A percentile compares a stretch with the other conserved stretches of the same genome.
Conservation (phyloP, 139 green algal genomes). For the Nannochloris sp. region DNA sequence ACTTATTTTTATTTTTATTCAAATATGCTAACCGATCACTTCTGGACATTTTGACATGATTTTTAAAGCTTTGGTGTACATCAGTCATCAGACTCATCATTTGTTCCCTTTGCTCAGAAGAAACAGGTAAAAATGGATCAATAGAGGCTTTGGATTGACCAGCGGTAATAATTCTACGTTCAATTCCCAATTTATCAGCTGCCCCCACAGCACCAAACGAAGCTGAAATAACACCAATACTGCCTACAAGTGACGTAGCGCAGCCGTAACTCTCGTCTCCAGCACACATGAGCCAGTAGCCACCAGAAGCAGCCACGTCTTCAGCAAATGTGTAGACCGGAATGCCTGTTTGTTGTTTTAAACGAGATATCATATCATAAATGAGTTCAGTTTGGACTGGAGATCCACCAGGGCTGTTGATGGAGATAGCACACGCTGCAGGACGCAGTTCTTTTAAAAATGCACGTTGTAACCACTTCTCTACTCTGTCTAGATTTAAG, state of each 20-base stretch:
- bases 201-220: conserved; percentile 23
- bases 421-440: conserved; percentile 20
- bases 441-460: conserved; percentile 23
- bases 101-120: conserved; percentile 13
- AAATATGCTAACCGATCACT: conserved; percentile 7
- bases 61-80: conserved; percentile 20
- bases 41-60: conserved; percentile 4
- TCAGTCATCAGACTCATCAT: conserved; percentile 31
- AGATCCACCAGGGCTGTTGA: conserved; percentile 39
- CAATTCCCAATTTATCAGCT: conserved; percentile 19
- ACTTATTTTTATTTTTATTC: background rate
- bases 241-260: conserved; percentile 30
- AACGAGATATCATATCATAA: conserved; percentile 14
- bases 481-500: conserved; percentile 25
- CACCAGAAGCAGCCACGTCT: conserved; percentile 35
- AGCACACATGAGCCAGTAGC: conserved; percentile 43
- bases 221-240: conserved; percentile 30
- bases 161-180: conserved; percentile 32
- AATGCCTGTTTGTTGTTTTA: conserved; percentile 19
- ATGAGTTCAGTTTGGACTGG: conserved; percentile 29
- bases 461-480: conserved; percentile 28
- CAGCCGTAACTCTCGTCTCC: conserved; percentile 26
- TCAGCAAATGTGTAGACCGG: conserved; percentile 40
- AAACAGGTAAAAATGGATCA: conserved; percentile 35
- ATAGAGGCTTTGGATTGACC: conserved; percentile 31